phyloP scores from a whole-genome alignment of 192 early-diverging fungal genomes.

The Backusella macrospora region DNA sequence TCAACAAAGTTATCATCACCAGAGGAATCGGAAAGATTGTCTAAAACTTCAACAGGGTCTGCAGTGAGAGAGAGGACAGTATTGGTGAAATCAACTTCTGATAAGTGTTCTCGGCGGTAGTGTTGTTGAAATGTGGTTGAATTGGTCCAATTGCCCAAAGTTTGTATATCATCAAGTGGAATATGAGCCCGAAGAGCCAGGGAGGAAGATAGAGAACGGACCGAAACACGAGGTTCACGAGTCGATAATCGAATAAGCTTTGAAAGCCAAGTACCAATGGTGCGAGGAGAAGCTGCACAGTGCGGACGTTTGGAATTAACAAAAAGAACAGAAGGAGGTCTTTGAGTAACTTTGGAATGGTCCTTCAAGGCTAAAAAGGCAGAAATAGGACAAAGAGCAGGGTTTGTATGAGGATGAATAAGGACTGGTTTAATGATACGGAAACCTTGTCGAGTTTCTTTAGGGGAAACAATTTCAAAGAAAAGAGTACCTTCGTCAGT shows the following conservation, averaged over 20 bases:
- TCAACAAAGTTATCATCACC: not conserved
- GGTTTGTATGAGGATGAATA: too few relatives aligned
- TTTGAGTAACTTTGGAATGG: too few relatives aligned
- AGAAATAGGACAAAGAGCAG: too few relatives aligned
- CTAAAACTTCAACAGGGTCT: not conserved
- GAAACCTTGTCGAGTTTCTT: too few relatives aligned
- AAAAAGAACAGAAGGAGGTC: too few relatives aligned
- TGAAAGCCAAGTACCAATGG: not conserved
- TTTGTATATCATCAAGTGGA: not conserved
- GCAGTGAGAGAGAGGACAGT: not conserved
- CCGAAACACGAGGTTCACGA: not conserved
- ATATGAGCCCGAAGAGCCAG: not conserved
- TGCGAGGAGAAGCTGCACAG: too few relatives aligned
- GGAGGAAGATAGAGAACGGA: not conserved
- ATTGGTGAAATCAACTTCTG: not conserved
- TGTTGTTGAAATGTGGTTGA: not conserved
- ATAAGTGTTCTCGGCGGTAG: conserved; percentile 6
- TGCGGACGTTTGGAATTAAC: too few relatives aligned
- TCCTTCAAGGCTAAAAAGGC: too few relatives aligned
- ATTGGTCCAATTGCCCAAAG: conserved; percentile 4
- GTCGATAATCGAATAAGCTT: not conserved
- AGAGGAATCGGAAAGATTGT: not conserved
- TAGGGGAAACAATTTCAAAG: too few relatives aligned
- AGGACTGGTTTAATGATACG: too few relatives aligned
- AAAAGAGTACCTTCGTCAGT: too few relatives aligned